phyloP scores from a whole-genome alignment of 306 rosid species.

The Quercus bicolor region DNA sequence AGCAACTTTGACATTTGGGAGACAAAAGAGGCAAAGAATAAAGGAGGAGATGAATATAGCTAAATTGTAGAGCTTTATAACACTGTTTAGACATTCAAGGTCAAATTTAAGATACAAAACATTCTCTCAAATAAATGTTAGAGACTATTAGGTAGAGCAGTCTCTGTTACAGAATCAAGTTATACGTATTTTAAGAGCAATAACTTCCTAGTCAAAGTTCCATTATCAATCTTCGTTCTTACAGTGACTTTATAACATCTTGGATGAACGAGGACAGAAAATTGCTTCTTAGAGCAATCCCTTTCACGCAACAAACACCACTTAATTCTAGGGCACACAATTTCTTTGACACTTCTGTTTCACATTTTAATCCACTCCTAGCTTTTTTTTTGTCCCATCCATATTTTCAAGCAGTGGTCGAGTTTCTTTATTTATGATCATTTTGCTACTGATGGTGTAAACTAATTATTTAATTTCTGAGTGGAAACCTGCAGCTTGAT shows the following conservation, averaged over 20 bases:
- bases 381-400: not conserved
- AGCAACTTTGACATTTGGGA: too few relatives aligned
- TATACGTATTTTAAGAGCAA: not conserved
- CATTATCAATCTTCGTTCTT: not conserved
- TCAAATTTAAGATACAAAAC: not conserved
- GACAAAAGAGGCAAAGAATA: too few relatives aligned
- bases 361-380: conserved; percentile 16
- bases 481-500: conserved; percentile 28
- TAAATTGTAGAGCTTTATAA: not conserved
- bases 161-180: too few relatives aligned
- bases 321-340: conserved; percentile 1
- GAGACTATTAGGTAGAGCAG: not conserved
- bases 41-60: too few relatives aligned
- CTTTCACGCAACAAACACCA: conserved; percentile 52
- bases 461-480: conserved; percentile 32
- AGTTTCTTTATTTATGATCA: not conserved
- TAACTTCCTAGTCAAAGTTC: not conserved
- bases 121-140: not conserved
- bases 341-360: conserved; percentile 19
- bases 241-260: not conserved
- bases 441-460: not conserved
- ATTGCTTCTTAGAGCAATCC: conserved; percentile 21
- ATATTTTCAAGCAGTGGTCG: not conserved
- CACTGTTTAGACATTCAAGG: not conserved
- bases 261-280: not conserved